A percentile compares a stretch with the other conserved stretches of the same genome.
These are phyloP conservation scores for Colletotrichum nymphaeae DNA, from an alignment of 2,329 filamentous ascomycete genomes.

Conservation along the genomic window DNA sequence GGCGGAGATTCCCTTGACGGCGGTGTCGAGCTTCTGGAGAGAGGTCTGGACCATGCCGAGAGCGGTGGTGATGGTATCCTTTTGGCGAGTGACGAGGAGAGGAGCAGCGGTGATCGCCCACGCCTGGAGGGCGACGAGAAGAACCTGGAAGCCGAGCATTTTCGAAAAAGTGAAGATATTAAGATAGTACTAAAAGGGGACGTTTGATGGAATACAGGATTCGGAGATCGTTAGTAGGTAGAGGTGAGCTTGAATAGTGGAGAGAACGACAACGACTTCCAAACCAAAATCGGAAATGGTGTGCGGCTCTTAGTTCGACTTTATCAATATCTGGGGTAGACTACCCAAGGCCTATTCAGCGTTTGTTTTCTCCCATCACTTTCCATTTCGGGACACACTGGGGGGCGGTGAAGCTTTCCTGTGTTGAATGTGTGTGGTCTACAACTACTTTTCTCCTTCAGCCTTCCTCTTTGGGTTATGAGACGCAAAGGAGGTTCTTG, in stretches of 20 bases:
- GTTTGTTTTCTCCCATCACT: constrained; percentile 11
- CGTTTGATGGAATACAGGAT: neutral
- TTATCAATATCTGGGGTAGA: constrained; percentile 15
- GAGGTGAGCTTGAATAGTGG: neutral
- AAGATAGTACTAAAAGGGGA: neutral
- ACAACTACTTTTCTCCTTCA: constrained; percentile 27
- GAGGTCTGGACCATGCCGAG: constrained; percentile 18
- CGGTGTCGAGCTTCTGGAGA: constrained; percentile 23
- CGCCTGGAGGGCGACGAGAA: constrained; percentile 27
- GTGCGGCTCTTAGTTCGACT: constrained; percentile 20
- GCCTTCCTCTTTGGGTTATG: constrained; percentile 23
- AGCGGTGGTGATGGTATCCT: constrained; percentile 23
- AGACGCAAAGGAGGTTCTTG: constrained; percentile 23
- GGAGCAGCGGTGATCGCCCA: constrained; percentile 30
- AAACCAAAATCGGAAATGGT: neutral
- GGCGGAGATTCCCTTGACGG: constrained; percentile 16
- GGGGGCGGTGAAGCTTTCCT: constrained; percentile 8
- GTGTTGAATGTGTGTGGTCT: constrained; percentile 11
- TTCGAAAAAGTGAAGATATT: neutral
- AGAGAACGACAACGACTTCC: constrained; percentile 5
- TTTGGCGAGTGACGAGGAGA: constrained; percentile 5
- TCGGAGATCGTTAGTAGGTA: neutral
- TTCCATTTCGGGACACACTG: constrained; percentile 11
- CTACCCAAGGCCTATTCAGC: neutral
- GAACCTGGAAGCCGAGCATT: constrained; percentile 18